A percentile compares a stretch with the other conserved stretches of the same genome.
Evolutionary conservation across 306 rosid species (phyloP).

Genomic region (Mimosa bimucronata): DNA sequence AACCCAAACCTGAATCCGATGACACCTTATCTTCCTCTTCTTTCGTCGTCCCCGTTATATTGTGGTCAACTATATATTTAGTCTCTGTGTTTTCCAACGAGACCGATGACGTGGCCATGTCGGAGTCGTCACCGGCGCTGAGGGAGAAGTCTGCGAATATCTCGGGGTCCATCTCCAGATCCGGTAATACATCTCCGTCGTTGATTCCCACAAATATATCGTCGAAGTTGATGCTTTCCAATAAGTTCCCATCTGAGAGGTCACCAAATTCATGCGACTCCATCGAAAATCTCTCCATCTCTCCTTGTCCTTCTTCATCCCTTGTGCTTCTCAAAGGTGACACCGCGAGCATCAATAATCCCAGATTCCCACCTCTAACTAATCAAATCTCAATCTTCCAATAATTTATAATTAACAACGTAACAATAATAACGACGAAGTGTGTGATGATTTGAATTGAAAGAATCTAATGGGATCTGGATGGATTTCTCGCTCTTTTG

Average conservation of each 20-base stretch:
- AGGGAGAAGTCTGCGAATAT: slow-evolving; percentile 72
- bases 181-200: slow-evolving; percentile 70
- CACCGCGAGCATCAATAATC: slow-evolving; percentile 71
- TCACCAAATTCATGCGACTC: slow-evolving; percentile 58
- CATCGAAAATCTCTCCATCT: slow-evolving; percentile 59
- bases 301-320: slow-evolving; percentile 60
- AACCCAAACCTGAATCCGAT: slow-evolving; percentile 22
- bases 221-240: slow-evolving; percentile 82
- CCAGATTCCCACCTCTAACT: slow-evolving; percentile 2
- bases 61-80: slow-evolving; percentile 3
- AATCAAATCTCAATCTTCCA: slow-evolving; percentile 6
- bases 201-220: slow-evolving; percentile 67
- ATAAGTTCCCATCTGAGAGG: slow-evolving; percentile 59
- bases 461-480: slow-evolving; percentile 22
- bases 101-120: slow-evolving; percentile 42
- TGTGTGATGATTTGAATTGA: background rate
- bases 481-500: slow-evolving; percentile 25
- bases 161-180: slow-evolving; percentile 88
- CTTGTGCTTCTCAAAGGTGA: slow-evolving; percentile 60
- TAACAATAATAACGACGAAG: background rate
- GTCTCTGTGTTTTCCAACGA: slow-evolving; percentile 37
- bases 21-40: slow-evolving; percentile 48
- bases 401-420: background rate
- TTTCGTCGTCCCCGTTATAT: background rate
- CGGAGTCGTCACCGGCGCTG: slow-evolving; percentile 54